A percentile compares a stretch with the other conserved stretches of the same genome.
phyloP scores from a whole-genome alignment of 768 basidiomycete genomes.

The Strobilomyces confusus region DNA sequence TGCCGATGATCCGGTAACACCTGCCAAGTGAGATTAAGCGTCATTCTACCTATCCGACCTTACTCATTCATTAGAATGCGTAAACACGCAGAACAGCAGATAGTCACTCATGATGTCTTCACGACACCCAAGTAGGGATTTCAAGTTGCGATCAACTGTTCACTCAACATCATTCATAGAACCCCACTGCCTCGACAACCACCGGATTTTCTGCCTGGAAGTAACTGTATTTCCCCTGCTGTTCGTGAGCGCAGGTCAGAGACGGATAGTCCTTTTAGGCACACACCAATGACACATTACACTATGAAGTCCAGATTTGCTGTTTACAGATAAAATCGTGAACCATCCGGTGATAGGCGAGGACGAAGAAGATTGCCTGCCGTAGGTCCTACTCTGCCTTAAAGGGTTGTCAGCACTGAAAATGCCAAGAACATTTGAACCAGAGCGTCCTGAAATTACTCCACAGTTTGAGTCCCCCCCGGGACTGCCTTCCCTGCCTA shows the following conservation, averaged over 20 bases:
- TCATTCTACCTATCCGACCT: background rate
- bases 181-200: background rate
- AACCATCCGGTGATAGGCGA: background rate
- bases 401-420: background rate
- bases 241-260: conserved; percentile 12
- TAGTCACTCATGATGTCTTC: conserved; percentile 3
- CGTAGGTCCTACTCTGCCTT: conserved; percentile 6
- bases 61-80: conserved; percentile 2
- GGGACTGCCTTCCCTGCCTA: background rate
- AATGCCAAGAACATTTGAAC: conserved; percentile 13
- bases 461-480: background rate
- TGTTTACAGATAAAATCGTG: background rate
- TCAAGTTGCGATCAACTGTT: background rate
- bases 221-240: background rate
- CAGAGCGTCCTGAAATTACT: conserved; percentile 1
- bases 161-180: background rate
- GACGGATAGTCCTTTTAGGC: background rate
- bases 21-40: conserved; percentile 20
- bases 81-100: conserved; percentile 2
- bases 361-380: conserved; percentile 18
- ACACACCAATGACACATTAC: conserved; percentile 1
- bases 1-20: conserved; percentile 6
- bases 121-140: conserved; percentile 4
- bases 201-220: background rate
- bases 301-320: conserved; percentile 4